Base-by-base conservation (phyloP, 305 asterid genomes). In the Solanum hybrid region DNA sequence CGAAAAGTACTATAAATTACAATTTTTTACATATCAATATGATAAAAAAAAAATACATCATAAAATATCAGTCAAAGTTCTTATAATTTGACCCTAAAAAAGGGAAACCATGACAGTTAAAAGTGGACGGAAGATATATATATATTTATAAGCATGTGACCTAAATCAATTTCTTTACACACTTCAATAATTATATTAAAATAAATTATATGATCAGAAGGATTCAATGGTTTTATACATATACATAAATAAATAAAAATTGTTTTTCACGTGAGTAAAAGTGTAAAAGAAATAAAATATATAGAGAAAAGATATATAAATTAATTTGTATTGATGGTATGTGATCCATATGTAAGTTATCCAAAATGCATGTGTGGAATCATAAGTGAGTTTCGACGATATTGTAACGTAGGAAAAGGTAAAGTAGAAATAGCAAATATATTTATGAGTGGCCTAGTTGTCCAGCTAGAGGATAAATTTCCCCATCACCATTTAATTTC, bases 401-500 rank as follows among this genome's bases (percentile, higher is more conserved):
- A 9, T 20, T 46, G 28, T 83, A 28, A 75, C 37, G 0, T 46
- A 85, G 8, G 22, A 4, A 61, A 85, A 46, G 20, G 74, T 84
- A 51, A 51, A 84, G 7, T 51, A 46, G 11, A 85, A 10, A 29
- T 1, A 35, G 8, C 5, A 35, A 34, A 57, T 57, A 85, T 31
- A 86, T 28, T 89, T 79, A 46, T 86, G 91, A 79, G 92, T 75
- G 76, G 34, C 9, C 20, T 33, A 89, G 64, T 11, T 3, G 37
- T 86, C 69, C 69, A 67, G 31, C 13, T 79, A 31, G 57, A 77
- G 73, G 90, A 91, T 89, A 75, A 31, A 86, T 78, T 79, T 46
- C 86, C 22, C 74, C 51, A 69, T 91, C 91, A 86, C 57, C 86
- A 26, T 77, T 86, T 71, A 69, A 88, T 90, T 46, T 84, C 87